These are phyloP conservation scores for Venturia carpophila DNA, from an alignment of 2,329 filamentous ascomycete genomes.

Conservation along the genomic window DNA sequence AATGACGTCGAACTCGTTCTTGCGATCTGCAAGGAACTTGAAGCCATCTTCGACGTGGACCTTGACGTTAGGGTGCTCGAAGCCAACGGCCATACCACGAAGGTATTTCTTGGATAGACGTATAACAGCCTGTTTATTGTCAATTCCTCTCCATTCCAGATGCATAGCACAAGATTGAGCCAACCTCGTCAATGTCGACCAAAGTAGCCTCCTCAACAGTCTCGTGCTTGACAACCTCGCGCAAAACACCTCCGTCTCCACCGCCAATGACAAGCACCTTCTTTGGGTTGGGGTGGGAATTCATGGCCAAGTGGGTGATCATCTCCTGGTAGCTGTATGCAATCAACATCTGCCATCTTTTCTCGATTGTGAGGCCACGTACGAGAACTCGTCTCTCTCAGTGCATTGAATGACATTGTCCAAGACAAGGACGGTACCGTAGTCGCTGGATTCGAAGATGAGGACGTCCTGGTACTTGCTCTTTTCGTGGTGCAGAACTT, in stretches of 20 bases:
- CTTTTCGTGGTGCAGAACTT: constrained; percentile 98
- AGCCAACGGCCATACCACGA: constrained; percentile 85
- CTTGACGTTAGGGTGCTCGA: constrained; percentile 88
- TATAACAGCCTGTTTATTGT: constrained; percentile 64
- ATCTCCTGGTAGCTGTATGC: constrained; percentile 81
- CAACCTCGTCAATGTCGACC: constrained; percentile 77
- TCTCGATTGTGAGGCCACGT: constrained; percentile 28
- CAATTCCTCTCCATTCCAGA: background rate
- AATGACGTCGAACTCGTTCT: constrained; percentile 98
- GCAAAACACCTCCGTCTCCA: constrained; percentile 93
- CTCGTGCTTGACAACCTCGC: constrained; percentile 98
- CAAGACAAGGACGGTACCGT: constrained; percentile 90
- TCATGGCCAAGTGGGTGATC: constrained; percentile 98
- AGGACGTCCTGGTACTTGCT: constrained; percentile 98
- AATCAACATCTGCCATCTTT: constrained; percentile 1
- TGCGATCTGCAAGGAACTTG: constrained; percentile 94
- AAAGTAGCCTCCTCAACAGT: constrained; percentile 91
- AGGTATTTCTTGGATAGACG: constrained; percentile 98
- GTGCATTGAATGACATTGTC: constrained; percentile 99
- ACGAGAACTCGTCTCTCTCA: constrained; percentile 96
- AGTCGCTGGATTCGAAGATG: constrained; percentile 96
- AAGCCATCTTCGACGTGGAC: constrained; percentile 94
- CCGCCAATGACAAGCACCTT: constrained; percentile 97
- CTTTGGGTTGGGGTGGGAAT: constrained; percentile 96
- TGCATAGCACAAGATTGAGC: background rate